Conservation (phyloP, 1,284 basidiomycete species). For the Naganishia sp. region DNA sequence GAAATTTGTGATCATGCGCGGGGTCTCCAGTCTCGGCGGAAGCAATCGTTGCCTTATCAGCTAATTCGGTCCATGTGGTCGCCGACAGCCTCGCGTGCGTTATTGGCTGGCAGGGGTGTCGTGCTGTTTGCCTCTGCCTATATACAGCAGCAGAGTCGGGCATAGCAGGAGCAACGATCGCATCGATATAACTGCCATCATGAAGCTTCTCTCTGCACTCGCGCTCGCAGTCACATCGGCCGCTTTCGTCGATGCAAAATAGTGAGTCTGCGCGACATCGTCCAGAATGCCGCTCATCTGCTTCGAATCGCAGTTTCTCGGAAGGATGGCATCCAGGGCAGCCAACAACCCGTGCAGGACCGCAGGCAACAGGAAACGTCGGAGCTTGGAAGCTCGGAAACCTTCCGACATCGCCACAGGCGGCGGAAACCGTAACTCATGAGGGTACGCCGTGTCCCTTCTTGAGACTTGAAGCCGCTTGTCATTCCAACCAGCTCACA, state of each 20-base stretch:
- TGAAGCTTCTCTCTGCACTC: constrained; percentile 18
- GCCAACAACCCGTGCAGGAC: background rate
- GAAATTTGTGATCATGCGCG: background rate
- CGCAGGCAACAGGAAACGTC: constrained; percentile 4
- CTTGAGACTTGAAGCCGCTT: background rate
- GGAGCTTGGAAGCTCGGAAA: constrained; percentile 20
- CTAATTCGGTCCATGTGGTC: constrained; percentile 5
- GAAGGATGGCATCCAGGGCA: constrained; percentile 25
- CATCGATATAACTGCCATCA: background rate
- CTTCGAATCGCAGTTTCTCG: constrained; percentile 9
- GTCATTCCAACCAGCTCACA: background rate
- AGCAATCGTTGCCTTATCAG: background rate
- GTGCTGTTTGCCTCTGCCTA: background rate
- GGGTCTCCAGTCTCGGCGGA: background rate
- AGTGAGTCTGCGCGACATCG: background rate
- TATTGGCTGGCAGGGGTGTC: background rate
- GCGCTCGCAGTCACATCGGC: constrained; percentile 14
- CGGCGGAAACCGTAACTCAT: no score
- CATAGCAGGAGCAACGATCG: background rate
- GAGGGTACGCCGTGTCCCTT: background rate
- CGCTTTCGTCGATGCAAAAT: constrained; percentile 19
- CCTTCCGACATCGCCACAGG: background rate
- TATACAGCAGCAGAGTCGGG: background rate
- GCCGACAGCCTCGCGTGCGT: background rate
- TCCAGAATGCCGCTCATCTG: background rate